phyloP scores from a whole-genome alignment of 148 eudicot species.

The Dysphania ambrosioides region DNA sequence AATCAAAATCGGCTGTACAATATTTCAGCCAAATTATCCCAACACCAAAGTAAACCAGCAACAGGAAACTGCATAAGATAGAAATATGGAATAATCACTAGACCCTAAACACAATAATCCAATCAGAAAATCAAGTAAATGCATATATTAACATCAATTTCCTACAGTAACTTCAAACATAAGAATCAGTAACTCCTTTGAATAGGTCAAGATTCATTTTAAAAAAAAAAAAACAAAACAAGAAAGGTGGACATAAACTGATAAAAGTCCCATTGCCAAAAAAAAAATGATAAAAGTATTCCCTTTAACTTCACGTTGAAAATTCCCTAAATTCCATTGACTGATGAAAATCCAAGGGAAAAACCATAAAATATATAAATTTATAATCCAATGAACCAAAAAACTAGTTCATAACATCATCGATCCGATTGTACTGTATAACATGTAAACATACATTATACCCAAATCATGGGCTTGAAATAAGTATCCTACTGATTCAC shows the following conservation, averaged over 20 bases:
- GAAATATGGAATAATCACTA: no score
- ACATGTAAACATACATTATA: background rate
- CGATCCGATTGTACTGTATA: background rate
- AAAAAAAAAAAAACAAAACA: no score
- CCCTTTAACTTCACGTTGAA: background rate
- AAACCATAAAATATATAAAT: background rate
- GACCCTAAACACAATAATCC: background rate
- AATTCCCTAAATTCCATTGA: background rate
- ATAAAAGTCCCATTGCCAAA: no score
- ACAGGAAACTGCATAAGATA: constrained; percentile 4
- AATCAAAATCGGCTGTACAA: background rate
- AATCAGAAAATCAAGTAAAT: background rate
- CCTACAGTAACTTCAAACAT: background rate
- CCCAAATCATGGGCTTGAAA: background rate
- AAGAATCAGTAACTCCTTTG: background rate
- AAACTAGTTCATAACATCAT: background rate
- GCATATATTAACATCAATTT: background rate
- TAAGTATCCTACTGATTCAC: background rate
- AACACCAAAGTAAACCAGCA: constrained; percentile 17
- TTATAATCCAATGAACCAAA: background rate
- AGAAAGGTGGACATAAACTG: background rate
- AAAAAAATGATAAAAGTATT: no score
- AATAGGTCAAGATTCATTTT: background rate
- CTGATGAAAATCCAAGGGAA: background rate
- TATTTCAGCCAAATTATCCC: constrained; percentile 14